These are phyloP conservation scores for Colletotrichum sp. DNA, from an alignment of 2,329 filamentous ascomycete genomes.

Conservation along the genomic window DNA sequence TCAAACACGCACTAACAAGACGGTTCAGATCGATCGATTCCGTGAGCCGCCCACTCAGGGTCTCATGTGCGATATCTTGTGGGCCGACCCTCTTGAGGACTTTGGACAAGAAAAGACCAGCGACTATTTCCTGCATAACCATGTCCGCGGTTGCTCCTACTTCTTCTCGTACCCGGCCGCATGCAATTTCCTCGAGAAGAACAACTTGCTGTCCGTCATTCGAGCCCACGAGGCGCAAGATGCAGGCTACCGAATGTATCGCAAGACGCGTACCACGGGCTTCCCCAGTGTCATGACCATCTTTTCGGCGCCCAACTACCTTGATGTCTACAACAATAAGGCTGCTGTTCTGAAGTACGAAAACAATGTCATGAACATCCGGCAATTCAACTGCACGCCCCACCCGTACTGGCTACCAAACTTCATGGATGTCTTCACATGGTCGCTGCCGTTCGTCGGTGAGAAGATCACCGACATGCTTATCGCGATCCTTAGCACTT, in stretches of 20 bases:
- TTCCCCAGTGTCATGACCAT: slow-evolving; percentile 99
- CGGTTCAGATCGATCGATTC: slow-evolving; percentile 87
- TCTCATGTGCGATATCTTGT: slow-evolving; percentile 98
- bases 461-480: slow-evolving; percentile 99
- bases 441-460: slow-evolving; percentile 97
- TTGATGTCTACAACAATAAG: slow-evolving; percentile 99
- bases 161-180: slow-evolving; percentile 99
- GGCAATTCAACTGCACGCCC: slow-evolving; percentile 99
- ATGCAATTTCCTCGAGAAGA: slow-evolving; percentile 97
- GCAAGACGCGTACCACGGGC: slow-evolving; percentile 96
- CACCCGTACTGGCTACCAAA: slow-evolving; percentile 99
- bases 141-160: slow-evolving; percentile 97
- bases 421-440: slow-evolving; percentile 99
- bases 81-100: slow-evolving; percentile 97
- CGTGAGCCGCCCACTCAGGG: slow-evolving; percentile 96
- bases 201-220: slow-evolving; percentile 96
- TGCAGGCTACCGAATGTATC: slow-evolving; percentile 98
- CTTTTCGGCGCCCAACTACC: slow-evolving; percentile 97
- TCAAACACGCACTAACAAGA: not conserved
- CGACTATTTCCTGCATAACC: slow-evolving; percentile 97
- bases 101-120: slow-evolving; percentile 99
- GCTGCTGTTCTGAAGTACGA: slow-evolving; percentile 98
- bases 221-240: slow-evolving; percentile 98
- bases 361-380: slow-evolving; percentile 99
- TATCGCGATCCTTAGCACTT: slow-evolving; percentile 96